Evolutionary conservation across 2,329 filamentous ascomycete species (phyloP).

Genomic region (Cytospora mali): DNA sequence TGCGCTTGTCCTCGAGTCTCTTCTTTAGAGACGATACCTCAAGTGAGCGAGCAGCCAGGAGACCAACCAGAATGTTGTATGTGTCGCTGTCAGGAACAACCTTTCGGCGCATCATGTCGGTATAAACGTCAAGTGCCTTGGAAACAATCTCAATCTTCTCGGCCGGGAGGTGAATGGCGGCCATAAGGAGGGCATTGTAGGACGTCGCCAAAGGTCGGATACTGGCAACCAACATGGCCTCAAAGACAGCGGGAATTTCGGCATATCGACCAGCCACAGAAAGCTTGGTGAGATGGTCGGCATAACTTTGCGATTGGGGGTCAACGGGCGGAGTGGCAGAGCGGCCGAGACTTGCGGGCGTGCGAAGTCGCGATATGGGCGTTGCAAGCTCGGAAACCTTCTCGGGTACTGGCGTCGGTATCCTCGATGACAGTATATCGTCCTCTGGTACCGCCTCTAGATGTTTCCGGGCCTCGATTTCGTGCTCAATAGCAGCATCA

Average conservation of each 20-base stretch:
- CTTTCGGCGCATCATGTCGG: constrained; percentile 89
- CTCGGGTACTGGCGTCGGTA: constrained; percentile 39
- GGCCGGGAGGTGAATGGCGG: constrained; percentile 79
- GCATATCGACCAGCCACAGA: constrained; percentile 73
- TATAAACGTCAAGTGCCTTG: constrained; percentile 92
- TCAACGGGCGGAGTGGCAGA: constrained; percentile 65
- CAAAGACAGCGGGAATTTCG: constrained; percentile 89
- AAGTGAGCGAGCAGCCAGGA: constrained; percentile 79
- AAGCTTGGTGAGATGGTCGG: constrained; percentile 76
- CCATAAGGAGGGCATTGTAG: constrained; percentile 89
- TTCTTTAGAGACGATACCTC: constrained; percentile 76
- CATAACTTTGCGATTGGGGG: constrained; percentile 69
- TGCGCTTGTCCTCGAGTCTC: constrained; percentile 76
- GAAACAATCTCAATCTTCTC: constrained; percentile 83
- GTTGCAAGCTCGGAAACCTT: constrained; percentile 40
- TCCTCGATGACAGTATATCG: constrained; percentile 45
- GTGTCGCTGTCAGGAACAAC: constrained; percentile 82
- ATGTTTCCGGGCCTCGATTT: constrained; percentile 61
- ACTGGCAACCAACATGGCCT: constrained; percentile 82
- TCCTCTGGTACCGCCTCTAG: constrained; percentile 35
- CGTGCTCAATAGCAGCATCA: constrained; percentile 80
- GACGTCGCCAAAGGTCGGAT: constrained; percentile 78
- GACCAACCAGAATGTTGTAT: constrained; percentile 82
- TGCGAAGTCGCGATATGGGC: constrained; percentile 44
- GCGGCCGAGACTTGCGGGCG: constrained; percentile 52